phyloP scores from a whole-genome alignment of 352 stramenopile species.

The Phytophthora ramorum region DNA sequence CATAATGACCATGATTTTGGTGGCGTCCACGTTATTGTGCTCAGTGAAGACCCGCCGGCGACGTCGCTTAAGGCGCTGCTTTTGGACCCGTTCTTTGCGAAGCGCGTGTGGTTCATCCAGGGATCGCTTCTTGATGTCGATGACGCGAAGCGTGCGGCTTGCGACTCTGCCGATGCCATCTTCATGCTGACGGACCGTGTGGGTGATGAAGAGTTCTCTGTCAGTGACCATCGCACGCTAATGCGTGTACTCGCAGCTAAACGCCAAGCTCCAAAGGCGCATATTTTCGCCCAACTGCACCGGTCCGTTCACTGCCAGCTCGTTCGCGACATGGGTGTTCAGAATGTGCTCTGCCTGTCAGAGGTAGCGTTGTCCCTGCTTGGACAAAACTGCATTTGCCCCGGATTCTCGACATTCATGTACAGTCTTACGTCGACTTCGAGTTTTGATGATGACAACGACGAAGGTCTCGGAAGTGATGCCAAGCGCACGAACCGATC shows the following conservation, averaged over 20 bases:
- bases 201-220: constrained; percentile 69
- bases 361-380: constrained; percentile 83
- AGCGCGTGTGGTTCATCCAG: constrained; percentile 84
- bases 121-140: constrained; percentile 83
- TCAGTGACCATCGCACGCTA: constrained; percentile 81
- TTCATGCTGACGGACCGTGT: constrained; percentile 80
- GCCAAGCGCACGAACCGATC: constrained; percentile 34
- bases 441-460: constrained; percentile 58
- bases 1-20: constrained; percentile 88
- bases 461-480: constrained; percentile 43
- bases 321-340: constrained; percentile 76
- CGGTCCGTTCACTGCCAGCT: constrained; percentile 78
- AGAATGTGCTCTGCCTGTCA: constrained; percentile 83
- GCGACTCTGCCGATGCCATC: constrained; percentile 68
- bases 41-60: constrained; percentile 79
- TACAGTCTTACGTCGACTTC: constrained; percentile 89
- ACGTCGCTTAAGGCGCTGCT: constrained; percentile 79
- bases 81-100: constrained; percentile 87
- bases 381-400: constrained; percentile 88
- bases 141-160: constrained; percentile 75
- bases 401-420: constrained; percentile 88
- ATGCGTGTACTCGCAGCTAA: constrained; percentile 84
- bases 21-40: constrained; percentile 79
- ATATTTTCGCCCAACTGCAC: constrained; percentile 80
- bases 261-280: constrained; percentile 57